phyloP scores from a whole-genome alignment of 2,329 filamentous ascomycete species.

The Trichoderma sp. region DNA sequence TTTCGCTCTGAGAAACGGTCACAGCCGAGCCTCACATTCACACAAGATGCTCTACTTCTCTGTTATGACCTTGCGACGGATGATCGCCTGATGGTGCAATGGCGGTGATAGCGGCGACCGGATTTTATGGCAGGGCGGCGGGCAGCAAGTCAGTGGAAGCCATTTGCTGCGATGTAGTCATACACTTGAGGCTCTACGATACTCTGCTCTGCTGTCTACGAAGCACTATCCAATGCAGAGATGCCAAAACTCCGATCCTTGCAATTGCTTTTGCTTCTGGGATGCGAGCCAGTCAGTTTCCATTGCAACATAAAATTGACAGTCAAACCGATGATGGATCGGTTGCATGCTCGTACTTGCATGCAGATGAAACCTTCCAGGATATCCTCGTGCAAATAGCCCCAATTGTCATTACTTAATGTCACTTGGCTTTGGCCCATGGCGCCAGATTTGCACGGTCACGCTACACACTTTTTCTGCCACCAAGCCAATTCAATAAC shows the following conservation, averaged over 20 bases:
- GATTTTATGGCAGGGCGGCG: background rate
- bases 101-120: background rate
- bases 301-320: slow-evolving; percentile 8
- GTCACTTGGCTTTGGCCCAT: background rate
- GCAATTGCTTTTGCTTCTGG: background rate
- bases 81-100: background rate
- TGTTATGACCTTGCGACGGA: background rate
- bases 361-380: background rate
- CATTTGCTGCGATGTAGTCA: background rate
- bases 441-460: slow-evolving; percentile 12
- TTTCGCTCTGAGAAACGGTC: background rate
- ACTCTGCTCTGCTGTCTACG: too few species aligned
- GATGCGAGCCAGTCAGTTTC: slow-evolving; percentile 2
- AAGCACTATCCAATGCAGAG: background rate
- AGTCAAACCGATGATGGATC: slow-evolving; percentile 7
- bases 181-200: background rate
- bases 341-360: background rate
- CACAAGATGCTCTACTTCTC: background rate
- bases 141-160: background rate
- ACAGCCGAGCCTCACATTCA: background rate
- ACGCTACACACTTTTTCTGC: slow-evolving; percentile 18
- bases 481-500: background rate
- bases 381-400: background rate
- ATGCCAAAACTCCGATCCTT: background rate
- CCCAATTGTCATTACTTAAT: slow-evolving; percentile 16